phyloP scores from a whole-genome alignment of 2,329 filamentous ascomycete species.

The Reticulascus tulasneorum region DNA sequence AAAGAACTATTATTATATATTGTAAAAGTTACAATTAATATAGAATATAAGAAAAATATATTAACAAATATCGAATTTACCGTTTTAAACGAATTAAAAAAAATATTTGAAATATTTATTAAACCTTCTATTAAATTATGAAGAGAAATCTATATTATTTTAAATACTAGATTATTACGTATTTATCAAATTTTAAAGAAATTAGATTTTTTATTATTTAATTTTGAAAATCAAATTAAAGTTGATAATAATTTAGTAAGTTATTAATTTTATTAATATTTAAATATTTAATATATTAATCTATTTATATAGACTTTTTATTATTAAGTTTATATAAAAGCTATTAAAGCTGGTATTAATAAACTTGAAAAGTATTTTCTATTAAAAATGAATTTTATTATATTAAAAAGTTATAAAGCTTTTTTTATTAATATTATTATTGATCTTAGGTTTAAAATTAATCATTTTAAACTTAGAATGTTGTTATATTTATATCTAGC shows the following conservation, averaged over 20 bases:
- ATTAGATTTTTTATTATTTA: too few species aligned
- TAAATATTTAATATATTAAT: slow-evolving; percentile 1
- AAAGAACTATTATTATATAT: neutral
- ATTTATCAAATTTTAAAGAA: too few species aligned
- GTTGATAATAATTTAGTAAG: neutral
- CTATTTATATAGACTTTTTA: neutral
- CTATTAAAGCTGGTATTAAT: neutral
- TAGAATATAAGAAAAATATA: too few species aligned
- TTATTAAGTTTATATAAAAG: neutral
- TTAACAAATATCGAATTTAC: too few species aligned
- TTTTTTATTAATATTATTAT: neutral
- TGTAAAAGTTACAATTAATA: too few species aligned
- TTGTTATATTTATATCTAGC: neutral
- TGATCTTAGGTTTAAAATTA: neutral
- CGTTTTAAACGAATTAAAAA: neutral
- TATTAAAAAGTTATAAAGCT: neutral
- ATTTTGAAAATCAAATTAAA: neutral
- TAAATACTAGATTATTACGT: neutral
- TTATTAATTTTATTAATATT: slow-evolving; percentile 1
- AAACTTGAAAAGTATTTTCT: neutral
- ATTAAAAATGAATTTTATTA: neutral
- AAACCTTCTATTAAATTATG: too few species aligned
- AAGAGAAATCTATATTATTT: too few species aligned
- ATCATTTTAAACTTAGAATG: neutral
- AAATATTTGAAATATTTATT: neutral